Conservation (phyloP, 257 asterid species). For the Rhazya stricta region DNA sequence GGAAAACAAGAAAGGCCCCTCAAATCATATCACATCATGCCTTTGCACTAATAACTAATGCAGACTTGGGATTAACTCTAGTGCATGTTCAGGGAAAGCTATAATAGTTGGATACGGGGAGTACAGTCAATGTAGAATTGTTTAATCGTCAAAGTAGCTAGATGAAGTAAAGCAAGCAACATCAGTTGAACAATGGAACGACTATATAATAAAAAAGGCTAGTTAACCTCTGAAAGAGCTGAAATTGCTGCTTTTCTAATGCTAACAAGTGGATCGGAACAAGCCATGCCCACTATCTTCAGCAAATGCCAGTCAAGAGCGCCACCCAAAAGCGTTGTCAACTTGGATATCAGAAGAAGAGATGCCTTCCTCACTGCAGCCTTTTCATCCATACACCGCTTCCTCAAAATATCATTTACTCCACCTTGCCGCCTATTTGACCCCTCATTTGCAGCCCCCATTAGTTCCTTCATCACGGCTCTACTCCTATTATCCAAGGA, state of each 20-base stretch:
- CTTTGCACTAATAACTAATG: not conserved
- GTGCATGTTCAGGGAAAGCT: not conserved
- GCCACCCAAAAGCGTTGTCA: constrained; percentile 51
- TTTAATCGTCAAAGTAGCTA: not conserved
- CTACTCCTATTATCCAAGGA: constrained; percentile 43
- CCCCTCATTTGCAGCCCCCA: constrained; percentile 49
- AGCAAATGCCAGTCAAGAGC: constrained; percentile 67
- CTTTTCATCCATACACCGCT: constrained; percentile 79
- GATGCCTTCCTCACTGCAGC: constrained; percentile 97
- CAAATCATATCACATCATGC: not conserved
- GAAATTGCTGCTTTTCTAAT: constrained; percentile 80
- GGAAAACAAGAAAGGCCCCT: not conserved
- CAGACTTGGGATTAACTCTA: not conserved
- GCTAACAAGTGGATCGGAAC: constrained; percentile 97
- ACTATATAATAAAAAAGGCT: constrained; percentile 15
- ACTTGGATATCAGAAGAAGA: constrained; percentile 70
- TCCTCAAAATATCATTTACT: constrained; percentile 48
- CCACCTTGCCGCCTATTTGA: constrained; percentile 21
- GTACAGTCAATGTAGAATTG: too few relatives aligned
- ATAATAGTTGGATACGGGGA: not conserved
- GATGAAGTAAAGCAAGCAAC: not conserved
- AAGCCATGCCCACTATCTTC: constrained; percentile 77
- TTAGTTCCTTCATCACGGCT: constrained; percentile 43
- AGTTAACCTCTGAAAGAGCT: constrained; percentile 87
- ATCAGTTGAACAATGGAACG: not conserved